phyloP scores from a whole-genome alignment of 768 basidiomycete species.

The Suillus ampliporus region DNA sequence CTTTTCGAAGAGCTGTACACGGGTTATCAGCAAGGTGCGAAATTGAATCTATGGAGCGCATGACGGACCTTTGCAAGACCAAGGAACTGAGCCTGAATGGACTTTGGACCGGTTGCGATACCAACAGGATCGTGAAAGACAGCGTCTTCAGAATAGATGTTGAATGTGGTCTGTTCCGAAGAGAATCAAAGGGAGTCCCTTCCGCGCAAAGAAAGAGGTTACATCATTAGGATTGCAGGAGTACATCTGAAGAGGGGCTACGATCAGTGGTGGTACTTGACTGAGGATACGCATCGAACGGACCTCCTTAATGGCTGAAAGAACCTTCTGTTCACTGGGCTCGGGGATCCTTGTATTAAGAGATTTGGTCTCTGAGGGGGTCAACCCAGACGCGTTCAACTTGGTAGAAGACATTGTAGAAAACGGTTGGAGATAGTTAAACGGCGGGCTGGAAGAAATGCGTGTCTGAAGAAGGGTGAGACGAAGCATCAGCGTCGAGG shows the following conservation, averaged over 20 bases:
- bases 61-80: conserved; percentile 47
- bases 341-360: conserved; percentile 43
- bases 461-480: neutral
- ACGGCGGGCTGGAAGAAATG: neutral
- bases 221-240: conserved; percentile 45
- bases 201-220: neutral
- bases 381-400: conserved; percentile 49
- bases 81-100: conserved; percentile 51
- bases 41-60: neutral
- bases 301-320: conserved; percentile 50
- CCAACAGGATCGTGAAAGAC: conserved; percentile 54
- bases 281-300: conserved; percentile 8
- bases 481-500: neutral
- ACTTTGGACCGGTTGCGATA: conserved; percentile 45
- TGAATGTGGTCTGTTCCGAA: conserved; percentile 44
- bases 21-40: neutral
- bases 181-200: neutral
- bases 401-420: conserved; percentile 5
- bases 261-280: conserved; percentile 11
- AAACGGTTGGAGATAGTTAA: neutral
- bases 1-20: neutral
- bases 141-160: conserved; percentile 46
- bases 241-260: conserved; percentile 37
- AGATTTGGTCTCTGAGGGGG: conserved; percentile 42
- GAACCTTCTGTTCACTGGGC: conserved; percentile 41